A percentile compares a stretch with the other conserved stretches of the same genome.
These are phyloP conservation scores for Hanseniaspora taiwanica DNA, from an alignment of 805 yeast species.

Conservation along the genomic window DNA sequence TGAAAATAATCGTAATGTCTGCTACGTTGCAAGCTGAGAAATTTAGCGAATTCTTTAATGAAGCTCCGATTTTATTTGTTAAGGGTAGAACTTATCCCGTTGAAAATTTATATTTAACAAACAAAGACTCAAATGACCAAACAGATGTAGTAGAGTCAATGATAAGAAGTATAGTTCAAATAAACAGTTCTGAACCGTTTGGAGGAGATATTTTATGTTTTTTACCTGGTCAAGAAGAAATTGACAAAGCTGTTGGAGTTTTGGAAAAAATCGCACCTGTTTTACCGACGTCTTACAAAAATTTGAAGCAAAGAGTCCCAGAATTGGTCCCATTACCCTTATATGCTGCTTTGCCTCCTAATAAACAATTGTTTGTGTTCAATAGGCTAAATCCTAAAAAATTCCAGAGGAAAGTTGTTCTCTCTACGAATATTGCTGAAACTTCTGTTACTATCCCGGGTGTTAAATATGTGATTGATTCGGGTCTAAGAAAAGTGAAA, in stretches of 20 bases:
- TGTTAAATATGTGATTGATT: conserved; percentile 81
- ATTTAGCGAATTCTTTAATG: conserved; percentile 63
- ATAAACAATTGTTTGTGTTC: conserved; percentile 72
- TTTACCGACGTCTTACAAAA: conserved; percentile 39
- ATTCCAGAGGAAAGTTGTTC: conserved; percentile 66
- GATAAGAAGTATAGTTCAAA: conserved; percentile 60
- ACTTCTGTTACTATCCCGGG: conserved; percentile 95
- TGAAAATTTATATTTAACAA: conserved; percentile 46
- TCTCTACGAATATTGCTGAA: conserved; percentile 95
- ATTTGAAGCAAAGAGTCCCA: conserved; percentile 36
- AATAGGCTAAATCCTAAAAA: conserved; percentile 31
- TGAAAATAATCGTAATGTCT: conserved; percentile 79
- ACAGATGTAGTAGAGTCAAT: conserved; percentile 79
- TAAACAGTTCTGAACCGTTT: conserved; percentile 58
- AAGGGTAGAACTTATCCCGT: conserved; percentile 89
- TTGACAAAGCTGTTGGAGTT: conserved; percentile 65
- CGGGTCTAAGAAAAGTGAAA: conserved; percentile 85
- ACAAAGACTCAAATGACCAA: conserved; percentile 29
- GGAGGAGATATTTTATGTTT: conserved; percentile 88
- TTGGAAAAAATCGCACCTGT: conserved; percentile 48
- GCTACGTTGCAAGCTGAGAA: conserved; percentile 86
- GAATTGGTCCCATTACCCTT: conserved; percentile 65
- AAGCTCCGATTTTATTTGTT: conserved; percentile 73
- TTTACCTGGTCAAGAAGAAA: conserved; percentile 94
- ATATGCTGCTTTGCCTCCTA: conserved; percentile 87